Evolutionary conservation across 352 stramenopile species (phyloP), one percentile per base, ranked within the genome.

Genomic region (Discostella stelligera): DNA sequence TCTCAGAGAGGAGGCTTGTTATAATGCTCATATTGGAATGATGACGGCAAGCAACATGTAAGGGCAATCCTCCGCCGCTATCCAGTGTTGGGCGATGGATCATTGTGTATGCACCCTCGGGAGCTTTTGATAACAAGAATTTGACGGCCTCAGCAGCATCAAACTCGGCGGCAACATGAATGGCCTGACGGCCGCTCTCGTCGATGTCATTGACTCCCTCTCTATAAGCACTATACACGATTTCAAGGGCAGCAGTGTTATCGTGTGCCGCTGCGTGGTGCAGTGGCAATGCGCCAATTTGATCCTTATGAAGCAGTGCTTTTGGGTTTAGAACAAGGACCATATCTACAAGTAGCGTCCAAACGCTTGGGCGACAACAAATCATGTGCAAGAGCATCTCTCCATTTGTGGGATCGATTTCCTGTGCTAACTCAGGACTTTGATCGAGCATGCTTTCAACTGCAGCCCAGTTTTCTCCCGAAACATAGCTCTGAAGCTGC

Each of bases 351-450:
- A 91, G 66, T 13, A 91, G 60, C 18, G 80, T 89, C 86, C 86
- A 91, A 3, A 84, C 83, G 10, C 74, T 74, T 30, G 39, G 71
- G 61, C 90, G 79, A 37, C 86, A 63, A 16, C 72, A 75, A 68
- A 91, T 89, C 74, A 90, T 89, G 68, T 91, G 85, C n/a, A 91
- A 68, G 30, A 82, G 72, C 39, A 91, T 74, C 61, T 91, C 85
- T 56, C 85, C 85, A 68, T 68, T 90, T 27, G 82, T 80, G 10
- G 66, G 48, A 64, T 90, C 84, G 11, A 74, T 53, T 53, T 69
- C 27, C 68, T 90, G 74, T 1, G 84, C 81, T 20, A 90, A 59
- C 20, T 88, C 75, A 32, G 84, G 84, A 55, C 84, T 56, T 46
- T 86, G 82, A 48, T 90, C 82, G 5, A 90, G 58, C 58, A 86